These are phyloP conservation scores for Kwoniella newhampshirensis DNA, from an alignment of 768 basidiomycete species.

Conservation along the genomic window DNA sequence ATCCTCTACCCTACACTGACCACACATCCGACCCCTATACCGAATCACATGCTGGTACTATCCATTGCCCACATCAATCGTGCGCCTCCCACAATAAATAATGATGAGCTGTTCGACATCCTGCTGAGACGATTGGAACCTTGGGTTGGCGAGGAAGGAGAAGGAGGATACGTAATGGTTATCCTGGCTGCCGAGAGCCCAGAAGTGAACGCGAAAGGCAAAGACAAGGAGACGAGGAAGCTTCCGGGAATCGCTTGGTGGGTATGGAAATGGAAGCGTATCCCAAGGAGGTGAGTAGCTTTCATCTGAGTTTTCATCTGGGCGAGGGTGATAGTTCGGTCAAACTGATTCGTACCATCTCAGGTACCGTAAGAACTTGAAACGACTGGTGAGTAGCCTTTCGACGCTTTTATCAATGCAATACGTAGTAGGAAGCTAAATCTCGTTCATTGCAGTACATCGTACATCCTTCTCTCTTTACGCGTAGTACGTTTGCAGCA, in stretches of 20 bases:
- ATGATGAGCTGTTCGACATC: constrained; percentile 22
- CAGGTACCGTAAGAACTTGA: constrained; percentile 41
- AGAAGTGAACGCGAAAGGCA: not conserved
- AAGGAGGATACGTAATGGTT: constrained; percentile 32
- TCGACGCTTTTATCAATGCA: too few species aligned
- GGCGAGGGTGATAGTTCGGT: not conserved
- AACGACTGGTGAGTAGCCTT: constrained; percentile 28
- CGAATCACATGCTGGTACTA: constrained; percentile 15
- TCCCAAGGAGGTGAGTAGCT: constrained; percentile 30
- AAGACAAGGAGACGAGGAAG: constrained; percentile 21
- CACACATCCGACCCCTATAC: constrained; percentile 4
- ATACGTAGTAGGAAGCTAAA: too few species aligned
- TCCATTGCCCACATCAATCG: constrained; percentile 20
- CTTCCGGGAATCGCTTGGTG: constrained; percentile 33
- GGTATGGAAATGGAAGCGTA: constrained; percentile 29
- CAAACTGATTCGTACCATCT: not conserved
- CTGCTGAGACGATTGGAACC: constrained; percentile 28
- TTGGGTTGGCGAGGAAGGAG: constrained; percentile 36
- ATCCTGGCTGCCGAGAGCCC: constrained; percentile 25
- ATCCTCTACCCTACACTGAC: constrained; percentile 17
- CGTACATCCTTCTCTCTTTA: constrained; percentile 40
- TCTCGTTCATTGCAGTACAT: constrained; percentile 27
- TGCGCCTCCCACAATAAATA: constrained; percentile 9
- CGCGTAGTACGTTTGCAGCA: constrained; percentile 22
- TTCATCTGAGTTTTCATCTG: not conserved